Percentiles rank a stretch among this genome's conserved stretches.
Conservation (phyloP, 2,329 filamentous ascomycete genomes). For the Colletotrichum abscissum region DNA sequence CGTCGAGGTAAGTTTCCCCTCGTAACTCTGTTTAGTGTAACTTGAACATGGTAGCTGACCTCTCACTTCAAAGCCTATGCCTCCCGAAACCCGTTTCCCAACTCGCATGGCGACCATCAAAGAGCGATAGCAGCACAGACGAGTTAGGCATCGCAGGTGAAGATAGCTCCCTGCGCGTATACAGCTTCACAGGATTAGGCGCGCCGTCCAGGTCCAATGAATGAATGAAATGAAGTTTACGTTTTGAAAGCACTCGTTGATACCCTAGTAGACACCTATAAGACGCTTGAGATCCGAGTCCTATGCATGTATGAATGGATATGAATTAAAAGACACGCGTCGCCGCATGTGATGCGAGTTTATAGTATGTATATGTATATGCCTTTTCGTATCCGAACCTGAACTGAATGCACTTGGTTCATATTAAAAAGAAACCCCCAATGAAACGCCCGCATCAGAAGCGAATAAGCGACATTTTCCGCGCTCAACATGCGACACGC, state of each 20-base stretch:
- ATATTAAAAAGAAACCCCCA: not conserved
- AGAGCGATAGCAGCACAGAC: conserved; percentile 33
- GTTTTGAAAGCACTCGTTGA: not conserved
- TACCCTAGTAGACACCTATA: not conserved
- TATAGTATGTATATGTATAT: conserved; percentile 5
- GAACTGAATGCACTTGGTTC: conserved; percentile 1
- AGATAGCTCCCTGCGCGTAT: conserved; percentile 70
- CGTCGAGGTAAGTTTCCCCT: conserved; percentile 50
- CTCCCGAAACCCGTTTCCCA: conserved; percentile 75
- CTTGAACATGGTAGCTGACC: conserved; percentile 32
- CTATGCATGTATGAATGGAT: conserved; percentile 30
- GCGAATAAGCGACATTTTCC: not conserved
- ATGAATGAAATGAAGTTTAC: conserved; percentile 14
- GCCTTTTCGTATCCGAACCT: conserved; percentile 34
- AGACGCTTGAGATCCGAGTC: conserved; percentile 9
- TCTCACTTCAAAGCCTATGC: conserved; percentile 52
- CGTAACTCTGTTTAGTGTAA: not conserved
- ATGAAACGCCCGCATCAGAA: conserved; percentile 18
- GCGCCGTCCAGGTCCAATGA: not conserved
- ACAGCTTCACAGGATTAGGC: conserved; percentile 50
- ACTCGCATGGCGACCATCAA: conserved; percentile 74
- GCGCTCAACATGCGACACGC: conserved; percentile 11
- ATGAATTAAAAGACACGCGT: conserved; percentile 30
- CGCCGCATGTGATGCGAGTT: conserved; percentile 16
- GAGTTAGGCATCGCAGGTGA: conserved; percentile 67